Percentiles rank a stretch among this genome's conserved stretches.
phyloP scores from a whole-genome alignment of 257 asterid species.

The Knoxia roxburghii region DNA sequence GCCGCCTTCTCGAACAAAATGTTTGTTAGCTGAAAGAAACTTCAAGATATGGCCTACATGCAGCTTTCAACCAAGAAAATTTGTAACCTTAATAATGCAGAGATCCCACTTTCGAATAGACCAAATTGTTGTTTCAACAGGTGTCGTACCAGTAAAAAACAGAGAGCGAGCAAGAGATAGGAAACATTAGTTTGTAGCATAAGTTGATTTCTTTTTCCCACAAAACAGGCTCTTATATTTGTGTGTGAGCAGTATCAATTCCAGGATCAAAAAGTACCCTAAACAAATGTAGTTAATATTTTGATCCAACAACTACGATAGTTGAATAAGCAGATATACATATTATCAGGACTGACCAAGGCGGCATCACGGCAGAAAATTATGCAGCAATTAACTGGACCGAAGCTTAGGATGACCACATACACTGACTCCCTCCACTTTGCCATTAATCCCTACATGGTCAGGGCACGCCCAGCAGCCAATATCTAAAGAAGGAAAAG shows the following conservation, averaged over 20 bases:
- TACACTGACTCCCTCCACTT: conserved; percentile 1
- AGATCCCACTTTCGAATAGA: not conserved
- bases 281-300: not conserved
- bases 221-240: too few relatives aligned
- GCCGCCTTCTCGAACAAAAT: not conserved
- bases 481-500: not conserved
- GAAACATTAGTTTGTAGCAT: not conserved
- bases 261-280: not conserved
- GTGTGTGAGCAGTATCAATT: not conserved
- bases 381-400: not conserved
- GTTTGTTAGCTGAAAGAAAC: not conserved
- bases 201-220: not conserved
- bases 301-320: not conserved
- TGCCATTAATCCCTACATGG: not conserved
- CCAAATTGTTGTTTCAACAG: not conserved
- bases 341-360: not conserved
- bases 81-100: too few relatives aligned
- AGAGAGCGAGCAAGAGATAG: not conserved
- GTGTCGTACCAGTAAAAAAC: too few relatives aligned
- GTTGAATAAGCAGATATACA: not conserved
- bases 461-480: not conserved
- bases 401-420: not conserved
- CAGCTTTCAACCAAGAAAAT: not conserved
- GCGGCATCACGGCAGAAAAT: not conserved
- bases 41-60: not conserved